Evolutionary conservation across 371 early-diverging fungal species (phyloP).

Genomic region (Phascolomyces articulosus): DNA sequence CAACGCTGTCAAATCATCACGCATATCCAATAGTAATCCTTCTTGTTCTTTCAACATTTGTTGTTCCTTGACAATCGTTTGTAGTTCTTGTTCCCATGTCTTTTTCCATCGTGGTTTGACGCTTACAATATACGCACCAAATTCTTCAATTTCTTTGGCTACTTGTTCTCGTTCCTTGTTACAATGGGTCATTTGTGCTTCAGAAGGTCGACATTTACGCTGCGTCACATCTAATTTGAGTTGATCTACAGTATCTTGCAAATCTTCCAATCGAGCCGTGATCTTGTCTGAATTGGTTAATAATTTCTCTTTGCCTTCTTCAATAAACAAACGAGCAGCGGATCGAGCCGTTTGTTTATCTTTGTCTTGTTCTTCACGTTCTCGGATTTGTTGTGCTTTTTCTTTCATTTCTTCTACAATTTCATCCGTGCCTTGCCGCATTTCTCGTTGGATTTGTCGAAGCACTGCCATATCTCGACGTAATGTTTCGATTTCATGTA

Average conservation of each 20-base stretch:
- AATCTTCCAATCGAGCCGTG: constrained; percentile 69
- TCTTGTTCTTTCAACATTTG: constrained; percentile 81
- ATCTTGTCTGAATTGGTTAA: constrained; percentile 64
- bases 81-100: constrained; percentile 83
- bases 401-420: constrained; percentile 45
- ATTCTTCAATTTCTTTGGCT: constrained; percentile 56
- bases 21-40: constrained; percentile 68
- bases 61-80: constrained; percentile 82
- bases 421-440: constrained; percentile 46
- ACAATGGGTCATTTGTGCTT: constrained; percentile 62
- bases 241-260: constrained; percentile 75
- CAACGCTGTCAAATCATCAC: constrained; percentile 68
- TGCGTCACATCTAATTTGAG: constrained; percentile 79
- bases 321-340: constrained; percentile 49
- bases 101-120: constrained; percentile 80
- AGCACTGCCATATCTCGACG: constrained; percentile 60
- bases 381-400: constrained; percentile 47
- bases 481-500: constrained; percentile 37
- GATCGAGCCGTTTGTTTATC: constrained; percentile 27
- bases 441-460: constrained; percentile 63
- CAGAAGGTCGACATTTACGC: constrained; percentile 72
- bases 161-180: constrained; percentile 60
- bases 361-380: constrained; percentile 35
- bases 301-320: constrained; percentile 68
- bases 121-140: constrained; percentile 62